Evolutionary conservation across 2,329 filamentous ascomycete genomes (phyloP).

Genomic region (Arthrobotrys pseudoclavata): DNA sequence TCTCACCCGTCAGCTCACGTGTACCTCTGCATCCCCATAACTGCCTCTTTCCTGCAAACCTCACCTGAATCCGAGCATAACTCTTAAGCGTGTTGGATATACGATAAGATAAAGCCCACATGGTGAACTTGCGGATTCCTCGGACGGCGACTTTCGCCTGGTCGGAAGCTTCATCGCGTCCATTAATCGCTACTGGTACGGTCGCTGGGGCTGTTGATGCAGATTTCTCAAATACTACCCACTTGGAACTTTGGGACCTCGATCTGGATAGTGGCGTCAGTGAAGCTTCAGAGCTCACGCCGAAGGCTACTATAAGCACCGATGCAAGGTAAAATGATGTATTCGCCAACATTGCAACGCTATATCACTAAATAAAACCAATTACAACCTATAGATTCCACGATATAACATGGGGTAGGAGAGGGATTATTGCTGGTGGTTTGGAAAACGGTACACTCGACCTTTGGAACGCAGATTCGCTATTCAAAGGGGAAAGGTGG

Average conservation of each 20-base stretch:
- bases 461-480: conserved; percentile 88
- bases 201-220: conserved; percentile 94
- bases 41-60: conserved; percentile 8
- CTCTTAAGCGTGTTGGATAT: conserved; percentile 49
- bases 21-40: conserved; percentile 1
- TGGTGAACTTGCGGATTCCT: conserved; percentile 96
- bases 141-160: conserved; percentile 97
- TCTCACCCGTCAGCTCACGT: background rate
- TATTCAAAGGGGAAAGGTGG: conserved; percentile 71
- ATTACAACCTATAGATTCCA: conserved; percentile 78
- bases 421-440: conserved; percentile 93
- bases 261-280: conserved; percentile 79
- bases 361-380: conserved; percentile 13
- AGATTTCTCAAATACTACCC: conserved; percentile 97
- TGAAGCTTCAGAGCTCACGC: conserved; percentile 85
- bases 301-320: conserved; percentile 83
- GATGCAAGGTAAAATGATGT: conserved; percentile 80
- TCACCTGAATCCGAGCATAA: conserved; percentile 31
- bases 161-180: conserved; percentile 83
- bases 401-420: conserved; percentile 93
- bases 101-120: conserved; percentile 67
- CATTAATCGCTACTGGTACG: conserved; percentile 91
- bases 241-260: conserved; percentile 96
- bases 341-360: conserved; percentile 7
- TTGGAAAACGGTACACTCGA: conserved; percentile 94